Evolutionary conservation across 2,329 filamentous ascomycete species (phyloP).

Genomic region (Aspergillus fischeri): DNA sequence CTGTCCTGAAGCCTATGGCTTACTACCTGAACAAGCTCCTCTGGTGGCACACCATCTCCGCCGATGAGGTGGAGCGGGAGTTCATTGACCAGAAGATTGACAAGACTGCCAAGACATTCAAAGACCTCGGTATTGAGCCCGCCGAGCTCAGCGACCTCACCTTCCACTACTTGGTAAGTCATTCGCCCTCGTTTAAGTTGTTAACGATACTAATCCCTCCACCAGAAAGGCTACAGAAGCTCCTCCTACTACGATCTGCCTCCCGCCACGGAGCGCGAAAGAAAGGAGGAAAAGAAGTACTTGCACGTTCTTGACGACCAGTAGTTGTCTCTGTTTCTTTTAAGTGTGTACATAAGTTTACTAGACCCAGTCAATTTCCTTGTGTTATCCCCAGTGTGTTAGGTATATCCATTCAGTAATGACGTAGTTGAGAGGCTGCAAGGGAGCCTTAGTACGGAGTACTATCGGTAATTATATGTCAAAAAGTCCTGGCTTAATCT

Average conservation of each 20-base stretch:
- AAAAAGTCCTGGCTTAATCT: not conserved
- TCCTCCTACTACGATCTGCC: conserved; percentile 87
- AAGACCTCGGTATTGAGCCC: conserved; percentile 85
- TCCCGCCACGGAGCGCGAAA: conserved; percentile 91
- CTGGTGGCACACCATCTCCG: conserved; percentile 83
- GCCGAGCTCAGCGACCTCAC: conserved; percentile 81
- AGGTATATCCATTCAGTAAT: not conserved
- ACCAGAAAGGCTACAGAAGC: conserved; percentile 83
- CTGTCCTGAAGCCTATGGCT: conserved; percentile 69
- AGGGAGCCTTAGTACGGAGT: not conserved
- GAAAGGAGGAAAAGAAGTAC: conserved; percentile 92
- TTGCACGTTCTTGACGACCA: conserved; percentile 88
- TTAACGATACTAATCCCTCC: conserved; percentile 12
- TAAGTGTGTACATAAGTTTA: conserved; percentile 38
- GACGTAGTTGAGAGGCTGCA: not conserved
- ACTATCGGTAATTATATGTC: not conserved
- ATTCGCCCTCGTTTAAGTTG: not conserved
- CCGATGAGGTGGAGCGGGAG: conserved; percentile 85
- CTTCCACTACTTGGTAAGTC: conserved; percentile 85
- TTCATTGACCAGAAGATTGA: conserved; percentile 93
- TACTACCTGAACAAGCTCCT: conserved; percentile 72
- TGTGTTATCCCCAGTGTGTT: conserved; percentile 17
- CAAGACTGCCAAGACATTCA: conserved; percentile 87
- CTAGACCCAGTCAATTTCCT: conserved; percentile 35
- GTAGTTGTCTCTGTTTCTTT: conserved; percentile 47